Evolutionary conservation across 331 rosid species (phyloP).

Genomic region (Rhamnella rubrinervis): DNA sequence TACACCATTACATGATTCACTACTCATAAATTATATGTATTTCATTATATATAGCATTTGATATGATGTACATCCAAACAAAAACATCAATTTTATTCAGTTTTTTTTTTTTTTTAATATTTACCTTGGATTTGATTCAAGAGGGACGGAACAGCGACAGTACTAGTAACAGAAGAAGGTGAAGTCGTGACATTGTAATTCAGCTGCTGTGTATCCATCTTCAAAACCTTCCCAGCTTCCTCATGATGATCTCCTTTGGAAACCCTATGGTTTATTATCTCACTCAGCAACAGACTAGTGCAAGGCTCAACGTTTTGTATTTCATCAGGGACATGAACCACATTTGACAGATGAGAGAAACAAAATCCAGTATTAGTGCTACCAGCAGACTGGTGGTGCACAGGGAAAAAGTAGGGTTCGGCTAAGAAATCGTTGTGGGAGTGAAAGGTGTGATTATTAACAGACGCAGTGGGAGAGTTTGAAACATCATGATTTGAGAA

Average conservation of each 20-base stretch:
- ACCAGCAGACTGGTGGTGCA: slow-evolving; percentile 21
- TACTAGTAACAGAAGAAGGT: slow-evolving; percentile 16
- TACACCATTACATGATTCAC: too few species aligned
- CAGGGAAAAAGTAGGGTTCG: slow-evolving; percentile 67
- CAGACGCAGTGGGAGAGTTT: slow-evolving; percentile 54
- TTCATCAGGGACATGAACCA: slow-evolving; percentile 35
- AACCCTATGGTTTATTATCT: slow-evolving; percentile 48
- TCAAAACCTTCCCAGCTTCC: slow-evolving; percentile 28
- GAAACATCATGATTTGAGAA: slow-evolving; percentile 41
- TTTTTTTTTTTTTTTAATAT: neutral
- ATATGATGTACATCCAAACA: too few species aligned
- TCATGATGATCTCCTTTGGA: slow-evolving; percentile 40
- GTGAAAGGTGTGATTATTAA: slow-evolving; percentile 39
- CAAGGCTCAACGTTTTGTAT: slow-evolving; percentile 44
- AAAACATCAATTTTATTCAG: neutral
- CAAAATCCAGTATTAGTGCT: slow-evolving; percentile 45
- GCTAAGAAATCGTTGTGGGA: slow-evolving; percentile 38
- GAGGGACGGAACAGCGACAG: slow-evolving; percentile 44
- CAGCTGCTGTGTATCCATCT: slow-evolving; percentile 21
- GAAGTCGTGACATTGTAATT: slow-evolving; percentile 23
- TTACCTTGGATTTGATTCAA: slow-evolving; percentile 57
- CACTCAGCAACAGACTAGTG: slow-evolving; percentile 62
- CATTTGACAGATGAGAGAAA: slow-evolving; percentile 62
- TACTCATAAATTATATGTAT: too few species aligned
- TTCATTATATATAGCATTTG: too few species aligned